Percentiles rank a stretch among this genome's conserved stretches.
Conservation (phyloP, 2,329 filamentous ascomycete genomes). For the Colletotrichum somersetense region DNA sequence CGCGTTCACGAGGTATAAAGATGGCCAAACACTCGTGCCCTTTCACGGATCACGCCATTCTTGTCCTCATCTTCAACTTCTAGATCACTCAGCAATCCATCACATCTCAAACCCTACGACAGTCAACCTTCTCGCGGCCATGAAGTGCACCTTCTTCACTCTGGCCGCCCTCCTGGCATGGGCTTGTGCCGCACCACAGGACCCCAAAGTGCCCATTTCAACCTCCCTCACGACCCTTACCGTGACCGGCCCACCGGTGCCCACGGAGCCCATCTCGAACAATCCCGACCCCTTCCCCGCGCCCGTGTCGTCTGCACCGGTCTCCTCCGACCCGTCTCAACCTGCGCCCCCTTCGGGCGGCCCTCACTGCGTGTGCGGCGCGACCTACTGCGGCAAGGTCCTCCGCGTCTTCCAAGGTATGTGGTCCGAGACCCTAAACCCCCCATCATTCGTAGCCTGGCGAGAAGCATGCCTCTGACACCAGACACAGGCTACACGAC, state of each 20-base stretch:
- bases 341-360: slow-evolving; percentile 44
- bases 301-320: slow-evolving; percentile 6
- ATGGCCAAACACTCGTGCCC: not conserved
- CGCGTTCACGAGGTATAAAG: slow-evolving; percentile 27
- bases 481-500: slow-evolving; percentile 35
- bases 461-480: not conserved
- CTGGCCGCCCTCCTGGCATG: slow-evolving; percentile 21
- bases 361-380: slow-evolving; percentile 56
- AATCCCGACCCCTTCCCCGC: slow-evolving; percentile 16
- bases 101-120: not conserved
- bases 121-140: not conserved
- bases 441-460: not conserved
- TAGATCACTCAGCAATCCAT: not conserved
- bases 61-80: slow-evolving; percentile 5
- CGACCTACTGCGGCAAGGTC: slow-evolving; percentile 57
- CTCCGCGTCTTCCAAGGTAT: slow-evolving; percentile 47
- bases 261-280: slow-evolving; percentile 32
- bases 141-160: slow-evolving; percentile 27
- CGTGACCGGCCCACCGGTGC: slow-evolving; percentile 19
- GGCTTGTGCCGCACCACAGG: slow-evolving; percentile 33
- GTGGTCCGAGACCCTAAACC: not conserved
- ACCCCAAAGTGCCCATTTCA: slow-evolving; percentile 18
- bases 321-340: slow-evolving; percentile 13
- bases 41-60: slow-evolving; percentile 19
- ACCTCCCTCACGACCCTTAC: slow-evolving; percentile 33